Evolutionary conservation across 768 basidiomycete species (phyloP).

Genomic region (Suillus weaverae): DNA sequence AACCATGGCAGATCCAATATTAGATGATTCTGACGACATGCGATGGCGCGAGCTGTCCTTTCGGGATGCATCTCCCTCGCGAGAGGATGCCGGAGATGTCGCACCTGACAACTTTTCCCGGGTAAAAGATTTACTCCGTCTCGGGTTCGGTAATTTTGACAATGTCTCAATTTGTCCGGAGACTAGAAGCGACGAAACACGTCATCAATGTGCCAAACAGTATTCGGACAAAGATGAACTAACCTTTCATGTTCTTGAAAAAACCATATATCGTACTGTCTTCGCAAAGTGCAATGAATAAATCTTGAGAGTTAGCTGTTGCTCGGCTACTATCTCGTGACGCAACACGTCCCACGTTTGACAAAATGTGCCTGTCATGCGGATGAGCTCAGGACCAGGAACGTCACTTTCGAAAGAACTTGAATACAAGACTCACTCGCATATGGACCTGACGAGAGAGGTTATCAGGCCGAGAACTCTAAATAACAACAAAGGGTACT

Average conservation of each 20-base stretch:
- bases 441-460: conserved; percentile 59
- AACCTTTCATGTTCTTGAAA: conserved; percentile 87
- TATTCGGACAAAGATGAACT: conserved; percentile 18
- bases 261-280: conserved; percentile 84
- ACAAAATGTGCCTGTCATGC: conserved; percentile 68
- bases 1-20: conserved; percentile 14
- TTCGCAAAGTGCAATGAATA: conserved; percentile 88
- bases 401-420: conserved; percentile 4
- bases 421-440: conserved; percentile 64
- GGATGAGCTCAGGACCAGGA: conserved; percentile 13
- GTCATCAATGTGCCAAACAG: conserved; percentile 19
- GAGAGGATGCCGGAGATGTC: conserved; percentile 38
- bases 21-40: conserved; percentile 42
- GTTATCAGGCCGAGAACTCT: conserved; percentile 27
- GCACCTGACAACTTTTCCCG: conserved; percentile 51
- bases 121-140: conserved; percentile 71
- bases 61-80: conserved; percentile 23
- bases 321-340: conserved; percentile 83
- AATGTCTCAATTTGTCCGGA: conserved; percentile 77
- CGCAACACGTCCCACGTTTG: conserved; percentile 81
- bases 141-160: conserved; percentile 54
- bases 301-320: conserved; percentile 72
- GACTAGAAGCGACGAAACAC: conserved; percentile 43
- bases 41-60: conserved; percentile 28
- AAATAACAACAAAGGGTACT: conserved; percentile 37